Evolutionary conservation across 495 filamentous ascomycete species (phyloP).

Genomic region (Baudoinia panamericana): DNA sequence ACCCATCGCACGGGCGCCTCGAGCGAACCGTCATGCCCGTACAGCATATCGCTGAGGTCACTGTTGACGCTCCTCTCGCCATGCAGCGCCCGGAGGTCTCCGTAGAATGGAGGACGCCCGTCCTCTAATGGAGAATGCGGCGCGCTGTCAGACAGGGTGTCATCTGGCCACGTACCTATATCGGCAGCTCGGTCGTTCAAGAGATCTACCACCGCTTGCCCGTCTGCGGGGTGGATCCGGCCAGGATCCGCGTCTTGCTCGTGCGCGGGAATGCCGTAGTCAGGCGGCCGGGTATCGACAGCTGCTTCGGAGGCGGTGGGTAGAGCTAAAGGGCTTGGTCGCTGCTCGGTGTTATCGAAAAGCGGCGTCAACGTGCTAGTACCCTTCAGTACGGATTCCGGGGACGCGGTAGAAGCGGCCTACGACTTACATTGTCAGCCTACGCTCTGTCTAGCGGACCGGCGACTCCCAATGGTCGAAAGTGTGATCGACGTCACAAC

Average conservation of each 20-base stretch:
- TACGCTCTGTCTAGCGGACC: neutral
- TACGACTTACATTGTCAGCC: constrained; percentile 5
- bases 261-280: constrained; percentile 10
- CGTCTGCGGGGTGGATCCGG: constrained; percentile 12
- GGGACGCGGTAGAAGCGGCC: neutral
- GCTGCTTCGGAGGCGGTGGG: neutral
- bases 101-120: constrained; percentile 3
- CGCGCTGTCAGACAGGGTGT: neutral
- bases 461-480: constrained; percentile 20
- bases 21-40: constrained; percentile 10
- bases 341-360: constrained; percentile 20
- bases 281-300: constrained; percentile 14
- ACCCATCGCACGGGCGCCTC: neutral
- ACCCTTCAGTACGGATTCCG: constrained; percentile 2
- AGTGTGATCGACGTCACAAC: constrained; percentile 9
- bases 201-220: constrained; percentile 18
- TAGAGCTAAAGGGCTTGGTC: constrained; percentile 10
- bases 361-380: neutral
- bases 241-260: constrained; percentile 12
- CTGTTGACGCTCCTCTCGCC: neutral
- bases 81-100: neutral
- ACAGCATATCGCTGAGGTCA: constrained; percentile 7
- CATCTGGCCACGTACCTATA: constrained; percentile 18
- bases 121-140: neutral
- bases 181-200: constrained; percentile 7